phyloP scores from a whole-genome alignment of 495 filamentous ascomycete species.

The Aspergillus heteromorphus region DNA sequence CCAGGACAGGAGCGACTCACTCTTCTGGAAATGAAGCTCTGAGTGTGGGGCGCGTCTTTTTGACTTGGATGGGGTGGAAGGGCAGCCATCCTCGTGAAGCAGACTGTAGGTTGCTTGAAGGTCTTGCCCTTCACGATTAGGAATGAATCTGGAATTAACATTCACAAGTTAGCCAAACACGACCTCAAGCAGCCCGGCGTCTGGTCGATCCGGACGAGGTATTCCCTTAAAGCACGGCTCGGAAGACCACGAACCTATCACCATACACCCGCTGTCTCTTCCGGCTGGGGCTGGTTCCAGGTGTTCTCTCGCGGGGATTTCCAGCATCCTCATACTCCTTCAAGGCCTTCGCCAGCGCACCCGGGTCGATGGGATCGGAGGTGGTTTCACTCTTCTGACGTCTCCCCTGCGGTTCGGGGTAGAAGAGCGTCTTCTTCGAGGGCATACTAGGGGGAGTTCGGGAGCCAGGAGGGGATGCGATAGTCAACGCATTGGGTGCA shows the following conservation, averaged over 20 bases:
- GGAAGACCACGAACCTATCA: conserved; percentile 54
- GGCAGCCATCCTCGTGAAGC: conserved; percentile 85
- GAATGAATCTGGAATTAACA: conserved; percentile 69
- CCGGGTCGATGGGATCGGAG: conserved; percentile 56
- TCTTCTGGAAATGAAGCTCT: conserved; percentile 89
- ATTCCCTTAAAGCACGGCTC: conserved; percentile 8
- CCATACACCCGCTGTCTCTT: conserved; percentile 85
- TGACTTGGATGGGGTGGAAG: conserved; percentile 78
- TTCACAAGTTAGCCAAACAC: conserved; percentile 1
- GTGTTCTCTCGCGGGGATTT: conserved; percentile 59
- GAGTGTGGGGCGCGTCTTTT: conserved; percentile 83
- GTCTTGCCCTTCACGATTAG: conserved; percentile 89
- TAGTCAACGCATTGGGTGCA: conserved; percentile 21
- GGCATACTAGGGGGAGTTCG: conserved; percentile 43
- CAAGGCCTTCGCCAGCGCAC: conserved; percentile 57
- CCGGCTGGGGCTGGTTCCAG: conserved; percentile 72
- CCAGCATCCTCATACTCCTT: conserved; percentile 60
- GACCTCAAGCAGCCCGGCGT: not conserved
- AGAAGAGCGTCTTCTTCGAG: conserved; percentile 35
- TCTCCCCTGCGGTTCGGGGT: conserved; percentile 27
- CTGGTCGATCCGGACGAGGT: not conserved
- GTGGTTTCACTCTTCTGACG: conserved; percentile 27
- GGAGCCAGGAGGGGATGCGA: conserved; percentile 38
- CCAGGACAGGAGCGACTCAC: conserved; percentile 46
- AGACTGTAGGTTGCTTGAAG: conserved; percentile 86